Evolutionary conservation across 768 basidiomycete genomes (phyloP).

Genomic region (Hypholoma sublateritium): DNA sequence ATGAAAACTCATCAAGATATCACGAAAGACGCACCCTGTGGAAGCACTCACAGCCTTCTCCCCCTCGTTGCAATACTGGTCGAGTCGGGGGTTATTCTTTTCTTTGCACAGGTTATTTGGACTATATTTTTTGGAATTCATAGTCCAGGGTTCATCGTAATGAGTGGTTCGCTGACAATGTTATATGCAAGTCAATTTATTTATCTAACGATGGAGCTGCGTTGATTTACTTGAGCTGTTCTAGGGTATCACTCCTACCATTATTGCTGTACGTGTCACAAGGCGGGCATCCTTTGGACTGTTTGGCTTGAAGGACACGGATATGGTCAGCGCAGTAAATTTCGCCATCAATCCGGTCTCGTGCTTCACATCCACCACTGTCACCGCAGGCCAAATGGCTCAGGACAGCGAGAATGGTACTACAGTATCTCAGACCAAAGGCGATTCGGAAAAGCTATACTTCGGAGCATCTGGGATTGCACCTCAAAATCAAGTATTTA

Average conservation of each 20-base stretch:
- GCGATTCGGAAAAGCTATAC: no score
- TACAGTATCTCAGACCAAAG: no score
- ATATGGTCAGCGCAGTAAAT: no score
- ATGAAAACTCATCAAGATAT: not conserved
- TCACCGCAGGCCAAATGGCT: no score
- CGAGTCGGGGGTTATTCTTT: conserved; percentile 2
- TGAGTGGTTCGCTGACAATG: not conserved
- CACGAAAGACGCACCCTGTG: not conserved
- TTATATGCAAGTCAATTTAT: not conserved
- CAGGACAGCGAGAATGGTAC: no score
- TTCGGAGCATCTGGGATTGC: no score
- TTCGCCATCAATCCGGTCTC: no score
- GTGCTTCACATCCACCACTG: no score
- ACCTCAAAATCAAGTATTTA: no score
- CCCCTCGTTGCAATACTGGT: not conserved
- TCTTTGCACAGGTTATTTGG: conserved; percentile 6
- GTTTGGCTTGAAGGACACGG: no score
- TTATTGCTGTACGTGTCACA: conserved; percentile 4
- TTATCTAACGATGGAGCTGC: no score
- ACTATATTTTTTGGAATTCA: conserved; percentile 5
- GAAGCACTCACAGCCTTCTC: not conserved
- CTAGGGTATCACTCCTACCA: conserved; percentile 6
- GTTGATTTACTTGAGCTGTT: not conserved
- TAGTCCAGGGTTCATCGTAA: not conserved
- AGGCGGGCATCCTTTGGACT: not conserved